Evolutionary conservation across 306 rosid genomes (phyloP).

Genomic region (Glycyrrhiza uralensis): DNA sequence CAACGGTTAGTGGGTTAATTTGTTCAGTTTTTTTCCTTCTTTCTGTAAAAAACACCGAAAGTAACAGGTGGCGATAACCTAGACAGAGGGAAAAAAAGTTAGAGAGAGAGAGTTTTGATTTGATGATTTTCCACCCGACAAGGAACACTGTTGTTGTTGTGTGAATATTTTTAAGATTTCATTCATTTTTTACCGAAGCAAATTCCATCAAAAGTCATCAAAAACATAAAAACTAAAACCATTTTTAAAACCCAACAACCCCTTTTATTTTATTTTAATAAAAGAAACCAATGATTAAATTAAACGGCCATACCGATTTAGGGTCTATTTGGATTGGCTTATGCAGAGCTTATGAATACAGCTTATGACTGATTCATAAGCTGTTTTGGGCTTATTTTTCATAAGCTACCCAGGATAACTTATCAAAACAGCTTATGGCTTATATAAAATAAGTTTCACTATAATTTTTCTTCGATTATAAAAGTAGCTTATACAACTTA

Average conservation of each 20-base stretch:
- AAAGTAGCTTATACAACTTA: no score
- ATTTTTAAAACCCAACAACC: neutral
- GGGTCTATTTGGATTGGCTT: no score
- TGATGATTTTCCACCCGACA: constrained; percentile 94
- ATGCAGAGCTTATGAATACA: no score
- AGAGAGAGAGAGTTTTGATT: constrained; percentile 24
- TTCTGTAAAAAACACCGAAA: constrained; percentile 50
- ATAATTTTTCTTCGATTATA: no score
- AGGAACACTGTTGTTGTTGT: constrained; percentile 67
- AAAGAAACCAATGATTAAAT: neutral
- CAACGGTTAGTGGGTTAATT: constrained; percentile 27
- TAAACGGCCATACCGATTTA: neutral
- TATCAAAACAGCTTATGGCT: no score
- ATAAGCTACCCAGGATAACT: no score
- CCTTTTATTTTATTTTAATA: neutral
- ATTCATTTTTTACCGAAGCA: constrained; percentile 43
- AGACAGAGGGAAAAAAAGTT: constrained; percentile 24
- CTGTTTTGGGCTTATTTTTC: no score
- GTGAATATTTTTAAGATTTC: constrained; percentile 45
- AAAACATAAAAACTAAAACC: neutral
- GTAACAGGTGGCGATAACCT: constrained; percentile 49
- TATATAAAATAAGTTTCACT: no score
- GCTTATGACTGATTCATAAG: no score
- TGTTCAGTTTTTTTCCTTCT: constrained; percentile 37
- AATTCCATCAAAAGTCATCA: constrained; percentile 30